Conservation (phyloP, 495 filamentous ascomycete species). For the Trichocladium antarcticum region DNA sequence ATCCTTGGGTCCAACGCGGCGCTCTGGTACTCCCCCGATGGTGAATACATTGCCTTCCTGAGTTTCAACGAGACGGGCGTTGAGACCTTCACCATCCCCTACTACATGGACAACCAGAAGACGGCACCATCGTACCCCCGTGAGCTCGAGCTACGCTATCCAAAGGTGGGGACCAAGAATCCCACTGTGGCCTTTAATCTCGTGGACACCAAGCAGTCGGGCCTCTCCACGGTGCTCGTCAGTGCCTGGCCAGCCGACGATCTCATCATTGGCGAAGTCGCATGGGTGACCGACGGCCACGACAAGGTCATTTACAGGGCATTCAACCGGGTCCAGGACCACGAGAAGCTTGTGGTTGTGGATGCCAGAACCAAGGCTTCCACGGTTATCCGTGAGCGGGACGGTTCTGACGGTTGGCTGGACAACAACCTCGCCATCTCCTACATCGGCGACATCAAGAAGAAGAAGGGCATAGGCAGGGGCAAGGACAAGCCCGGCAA, state of each 20-base stretch:
- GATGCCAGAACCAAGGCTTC: constrained; percentile 30
- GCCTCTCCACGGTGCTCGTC: constrained; percentile 26
- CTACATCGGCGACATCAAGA: constrained; percentile 31
- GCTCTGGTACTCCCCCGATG: constrained; percentile 50
- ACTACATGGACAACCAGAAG: constrained; percentile 42
- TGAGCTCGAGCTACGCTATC: constrained; percentile 43
- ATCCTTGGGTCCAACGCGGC: constrained; percentile 40
- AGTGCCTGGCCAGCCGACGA: constrained; percentile 39
- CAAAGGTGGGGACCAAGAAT: constrained; percentile 48
- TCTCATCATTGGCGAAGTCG: constrained; percentile 45
- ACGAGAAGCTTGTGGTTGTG: constrained; percentile 42
- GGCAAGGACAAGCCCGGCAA: constrained; percentile 18
- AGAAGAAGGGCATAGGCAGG: constrained; percentile 5
- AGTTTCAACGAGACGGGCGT: constrained; percentile 50
- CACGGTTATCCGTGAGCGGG: constrained; percentile 38
- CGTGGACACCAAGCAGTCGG: constrained; percentile 29
- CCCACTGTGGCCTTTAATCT: constrained; percentile 44
- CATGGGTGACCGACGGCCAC: constrained; percentile 45
- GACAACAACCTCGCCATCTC: constrained; percentile 42
- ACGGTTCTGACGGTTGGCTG: constrained; percentile 47
- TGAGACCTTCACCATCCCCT: constrained; percentile 45
- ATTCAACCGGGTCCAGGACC: constrained; percentile 48
- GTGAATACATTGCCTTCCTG: constrained; percentile 44
- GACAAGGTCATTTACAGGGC: constrained; percentile 42
- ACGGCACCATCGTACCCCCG: constrained; percentile 41